Conservation (phyloP, 768 basidiomycete genomes). For the Collybiopsis confluens region DNA sequence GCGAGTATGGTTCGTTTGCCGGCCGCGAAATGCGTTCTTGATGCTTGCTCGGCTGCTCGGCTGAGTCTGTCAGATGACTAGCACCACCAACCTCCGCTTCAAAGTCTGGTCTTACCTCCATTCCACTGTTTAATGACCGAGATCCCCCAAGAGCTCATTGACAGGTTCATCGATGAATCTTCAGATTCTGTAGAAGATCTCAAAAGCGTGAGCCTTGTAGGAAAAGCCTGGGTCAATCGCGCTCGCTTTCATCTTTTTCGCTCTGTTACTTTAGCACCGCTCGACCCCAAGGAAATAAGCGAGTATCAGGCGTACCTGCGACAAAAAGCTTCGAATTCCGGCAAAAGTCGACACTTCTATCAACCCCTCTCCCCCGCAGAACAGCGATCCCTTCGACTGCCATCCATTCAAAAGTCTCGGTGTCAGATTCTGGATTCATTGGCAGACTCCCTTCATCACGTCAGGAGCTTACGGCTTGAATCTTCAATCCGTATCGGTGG, state of each 20-base stretch:
- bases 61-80: too few relatives aligned
- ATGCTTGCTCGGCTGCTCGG: too few relatives aligned
- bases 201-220: background rate
- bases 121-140: too few relatives aligned
- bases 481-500: slow-evolving; percentile 1
- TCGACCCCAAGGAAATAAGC: background rate
- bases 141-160: slow-evolving; percentile 6
- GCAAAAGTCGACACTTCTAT: background rate
- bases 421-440: background rate
- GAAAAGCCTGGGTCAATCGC: background rate
- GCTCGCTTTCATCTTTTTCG: slow-evolving; percentile 2
- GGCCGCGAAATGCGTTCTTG: too few relatives aligned
- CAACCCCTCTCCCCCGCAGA: background rate
- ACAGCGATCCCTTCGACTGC: background rate
- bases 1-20: too few relatives aligned
- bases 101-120: too few relatives aligned
- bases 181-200: background rate
- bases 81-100: too few relatives aligned
- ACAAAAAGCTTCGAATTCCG: background rate
- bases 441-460: background rate
- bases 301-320: background rate
- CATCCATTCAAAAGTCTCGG: background rate
- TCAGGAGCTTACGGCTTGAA: background rate
- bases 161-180: slow-evolving; percentile 3
- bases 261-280: background rate